Evolutionary conservation across 129 eudicot genomes (phyloP), one percentile per base, ranked within the genome.

Genomic region (Logfia minima): DNA sequence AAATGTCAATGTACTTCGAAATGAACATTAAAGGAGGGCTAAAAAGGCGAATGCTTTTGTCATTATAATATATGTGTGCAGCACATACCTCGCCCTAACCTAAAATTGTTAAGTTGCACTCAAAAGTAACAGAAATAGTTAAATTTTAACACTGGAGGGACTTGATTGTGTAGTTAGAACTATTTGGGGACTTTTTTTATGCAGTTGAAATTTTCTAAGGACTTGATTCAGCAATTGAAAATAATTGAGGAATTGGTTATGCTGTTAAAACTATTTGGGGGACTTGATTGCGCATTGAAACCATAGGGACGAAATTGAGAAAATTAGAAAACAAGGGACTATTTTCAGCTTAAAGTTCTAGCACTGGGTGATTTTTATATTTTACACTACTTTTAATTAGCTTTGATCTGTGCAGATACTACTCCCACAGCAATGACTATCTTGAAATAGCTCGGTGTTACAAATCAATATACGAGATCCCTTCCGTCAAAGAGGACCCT

Each of bases 401-500:
- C 14, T 60, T 65, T 24, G 10, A 34, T 43, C 34, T 65, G 8
- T 77, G 72, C 85, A 93, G 98, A 84, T 93, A 85, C 81, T 81
- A 90, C 80, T 83, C 88, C 6, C 97, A 93, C 77, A 83, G 73
- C 85, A 90, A 93, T 77, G 92, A 93, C 80, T 93, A 93, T 80
- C 97, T 93, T 74, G 98, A 93, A 77, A 90, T 93, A 64, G 90
- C 92, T 28, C 92, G 97, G 35, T 93, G 98, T 83, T 93, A 90
- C 89, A 88, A 93, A 90, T 79, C 96, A 18, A 93, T 93, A 32
- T 93, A 93, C 76, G 98, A 93, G 52, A 93, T 93, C 74, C 96
- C 98, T 22, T 84, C 96, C 68, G 91, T 93, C 87, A 87, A 84
- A 64, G 98, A 90, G 66, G 83, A 93, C 87, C 84, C 97, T 58